These are phyloP conservation scores for Lecanosticta acicola DNA, from an alignment of 2,329 filamentous ascomycete genomes.

Conservation along the genomic window DNA sequence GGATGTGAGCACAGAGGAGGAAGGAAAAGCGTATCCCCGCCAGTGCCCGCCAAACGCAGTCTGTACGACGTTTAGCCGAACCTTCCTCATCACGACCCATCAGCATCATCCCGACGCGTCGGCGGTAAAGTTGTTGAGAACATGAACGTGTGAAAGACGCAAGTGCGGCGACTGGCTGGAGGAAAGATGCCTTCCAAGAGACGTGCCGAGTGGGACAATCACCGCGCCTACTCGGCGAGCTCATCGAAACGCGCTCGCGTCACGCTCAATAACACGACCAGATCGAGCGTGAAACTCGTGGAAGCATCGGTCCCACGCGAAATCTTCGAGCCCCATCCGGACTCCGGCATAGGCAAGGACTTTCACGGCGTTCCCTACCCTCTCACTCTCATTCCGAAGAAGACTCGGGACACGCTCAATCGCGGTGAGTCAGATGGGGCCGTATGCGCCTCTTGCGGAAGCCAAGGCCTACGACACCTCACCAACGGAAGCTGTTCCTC, in stretches of 20 bases:
- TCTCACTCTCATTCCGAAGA: slow-evolving; percentile 16
- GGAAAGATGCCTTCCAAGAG: not conserved
- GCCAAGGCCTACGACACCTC: slow-evolving; percentile 7
- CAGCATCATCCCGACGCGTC: not conserved
- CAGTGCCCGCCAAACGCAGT: too few species aligned
- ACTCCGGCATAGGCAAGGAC: slow-evolving; percentile 16
- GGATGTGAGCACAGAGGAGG: not conserved
- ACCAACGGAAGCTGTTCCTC: slow-evolving; percentile 21
- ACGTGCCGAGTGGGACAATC: not conserved
- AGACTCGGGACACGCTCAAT: slow-evolving; percentile 16
- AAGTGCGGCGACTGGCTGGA: not conserved
- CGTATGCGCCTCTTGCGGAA: slow-evolving; percentile 16
- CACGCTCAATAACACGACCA: not conserved
- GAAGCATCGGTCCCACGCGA: slow-evolving; percentile 1
- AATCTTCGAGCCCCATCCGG: slow-evolving; percentile 13
- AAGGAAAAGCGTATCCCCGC: not conserved
- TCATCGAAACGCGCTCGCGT: slow-evolving; percentile 4
- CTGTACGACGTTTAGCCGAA: not conserved
- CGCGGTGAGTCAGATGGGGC: slow-evolving; percentile 9
- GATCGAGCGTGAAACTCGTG: not conserved
- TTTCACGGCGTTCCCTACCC: slow-evolving; percentile 19
- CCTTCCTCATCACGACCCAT: not conserved
- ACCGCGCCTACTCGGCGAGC: not conserved
- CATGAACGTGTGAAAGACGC: not conserved
- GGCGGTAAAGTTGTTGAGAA: too few species aligned